Base-by-base conservation (phyloP, 2,329 filamentous ascomycete genomes). In the Ceratocystis cubensis region DNA sequence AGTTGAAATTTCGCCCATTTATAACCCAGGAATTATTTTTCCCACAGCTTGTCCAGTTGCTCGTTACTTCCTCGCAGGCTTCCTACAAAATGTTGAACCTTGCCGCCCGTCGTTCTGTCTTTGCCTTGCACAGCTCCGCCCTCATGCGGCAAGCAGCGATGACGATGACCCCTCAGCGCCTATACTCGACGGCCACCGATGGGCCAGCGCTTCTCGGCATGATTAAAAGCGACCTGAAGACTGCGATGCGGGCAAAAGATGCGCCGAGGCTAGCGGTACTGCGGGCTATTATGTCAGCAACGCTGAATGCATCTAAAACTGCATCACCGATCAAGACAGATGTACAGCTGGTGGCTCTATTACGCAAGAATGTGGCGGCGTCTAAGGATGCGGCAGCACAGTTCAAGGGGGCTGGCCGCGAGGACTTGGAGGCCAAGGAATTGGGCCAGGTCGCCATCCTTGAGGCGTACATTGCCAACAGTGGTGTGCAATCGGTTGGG, bases 301-400 rank as follows among this genome's bases (percentile, higher is more conserved):
- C 88, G 69, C 85, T 86, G 71, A 92, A 91, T 75, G 85, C 87
- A 44, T 87, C 85, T 73, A 92, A 92, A 76, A 90, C 88, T 15
- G 73, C 80, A 48, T 79, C 77, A 48, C 88, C 89, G n/a, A 83
- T 92, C 72, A 79, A 78, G 65, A 88, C 84, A 25, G 88, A 93
- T 74, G 80, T 82, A 69, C 83, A 88, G 72, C 79, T 93, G 66
- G 82, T 91, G 33, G 77, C 80, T 6, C 78, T 92, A 62, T 80
- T 94, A 66, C 81, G 83, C 69, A 87, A 86, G 75, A 82, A 84
- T 64, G 81, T 82, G 25, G 80, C 81, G 56, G 78, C 81, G 1
- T 79, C 81, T 3, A 76, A 81, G 63, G 82, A 85, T 20, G 84
- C 88, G 0, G 79, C 79, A 17, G 78, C 78, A 45, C 86, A 91